Percentiles rank a stretch among this genome's conserved stretches.
Evolutionary conservation across 176 grass and related monocot species (phyloP).

Genomic region (Triticum monococcum): DNA sequence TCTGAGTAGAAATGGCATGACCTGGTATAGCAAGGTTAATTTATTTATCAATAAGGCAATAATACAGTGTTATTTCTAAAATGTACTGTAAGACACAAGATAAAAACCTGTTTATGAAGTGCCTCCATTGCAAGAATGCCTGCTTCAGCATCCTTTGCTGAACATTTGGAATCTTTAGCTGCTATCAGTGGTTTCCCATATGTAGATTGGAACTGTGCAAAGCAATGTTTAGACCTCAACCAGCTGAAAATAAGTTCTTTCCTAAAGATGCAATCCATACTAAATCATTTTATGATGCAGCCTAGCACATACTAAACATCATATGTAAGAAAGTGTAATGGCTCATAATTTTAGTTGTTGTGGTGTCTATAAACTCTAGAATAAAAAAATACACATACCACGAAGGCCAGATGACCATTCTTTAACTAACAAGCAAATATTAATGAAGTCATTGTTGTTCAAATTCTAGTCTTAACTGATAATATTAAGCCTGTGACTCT

Average conservation of each 20-base stretch:
- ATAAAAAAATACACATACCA: background rate
- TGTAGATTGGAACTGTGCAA: slow-evolving; percentile 79
- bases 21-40: slow-evolving; percentile 42
- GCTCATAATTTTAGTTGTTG: background rate
- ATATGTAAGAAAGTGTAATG: background rate
- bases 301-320: slow-evolving; percentile 9
- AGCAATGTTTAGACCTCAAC: too few species aligned
- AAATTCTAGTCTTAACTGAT: background rate
- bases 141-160: slow-evolving; percentile 97
- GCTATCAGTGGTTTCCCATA: slow-evolving; percentile 96
- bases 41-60: slow-evolving; percentile 14
- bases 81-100: background rate
- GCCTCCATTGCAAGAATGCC: slow-evolving; percentile 99
- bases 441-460: background rate
- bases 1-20: slow-evolving; percentile 99
- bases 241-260: too few species aligned
- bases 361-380: background rate
- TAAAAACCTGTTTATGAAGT: slow-evolving; percentile 89
- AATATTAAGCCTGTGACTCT: background rate
- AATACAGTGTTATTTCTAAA: background rate
- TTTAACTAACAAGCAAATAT: background rate
- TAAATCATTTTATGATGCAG: slow-evolving; percentile 16
- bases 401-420: background rate
- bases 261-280: too few species aligned
- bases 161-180: slow-evolving; percentile 98